Evolutionary conservation across 1,284 basidiomycete species (phyloP), one percentile per base, ranked within the genome.

Genomic region (Macrocystidia cucumis): DNA sequence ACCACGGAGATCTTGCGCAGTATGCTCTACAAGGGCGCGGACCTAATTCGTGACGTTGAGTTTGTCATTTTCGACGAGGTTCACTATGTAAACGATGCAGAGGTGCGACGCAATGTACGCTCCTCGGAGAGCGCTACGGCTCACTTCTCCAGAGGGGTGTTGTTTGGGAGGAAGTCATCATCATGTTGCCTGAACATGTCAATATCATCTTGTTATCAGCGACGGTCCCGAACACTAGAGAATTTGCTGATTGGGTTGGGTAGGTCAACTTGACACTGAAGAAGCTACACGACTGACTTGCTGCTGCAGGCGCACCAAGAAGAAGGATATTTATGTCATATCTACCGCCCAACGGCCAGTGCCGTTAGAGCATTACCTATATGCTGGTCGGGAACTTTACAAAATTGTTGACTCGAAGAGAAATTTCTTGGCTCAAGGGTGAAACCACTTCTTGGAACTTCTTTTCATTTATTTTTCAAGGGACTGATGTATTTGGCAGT

Each of bases 21-120:
- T 55, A 98, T 99, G 96, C 72, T 97, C 20, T 97, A 98, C 67
- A 96, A 96, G 57, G 96, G 96, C 3, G 96, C 96, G 9, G 96
- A 98, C 60, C 69, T 99, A 20, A 98, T 99, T 49, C 78, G 96
- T 29, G 96, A 99, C 57, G 93, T 99, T 29, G 96, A 98, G 56
- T 99, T 98, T 55, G 96, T 99, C 17, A 96, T 99, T 44, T 99
- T 99, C 52, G 96, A 99, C 56, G 96, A 99, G 57, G 96, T 99
- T 9, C 96, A 99, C 62, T 99, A 99, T 57, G 93, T 99, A 39
- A 99, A 98, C 56, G 96, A 99, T 57, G 89, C 91, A 11, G 96
- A 99, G 80, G 91, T 92, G 43, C 45, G 67, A 46, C 14, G 29
- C 35, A 29, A 22, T 35, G 7, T 27, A 3, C 9, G 7, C 24